Base-by-base conservation (phyloP, 345 rosid genomes). In the Combretum micranthum region DNA sequence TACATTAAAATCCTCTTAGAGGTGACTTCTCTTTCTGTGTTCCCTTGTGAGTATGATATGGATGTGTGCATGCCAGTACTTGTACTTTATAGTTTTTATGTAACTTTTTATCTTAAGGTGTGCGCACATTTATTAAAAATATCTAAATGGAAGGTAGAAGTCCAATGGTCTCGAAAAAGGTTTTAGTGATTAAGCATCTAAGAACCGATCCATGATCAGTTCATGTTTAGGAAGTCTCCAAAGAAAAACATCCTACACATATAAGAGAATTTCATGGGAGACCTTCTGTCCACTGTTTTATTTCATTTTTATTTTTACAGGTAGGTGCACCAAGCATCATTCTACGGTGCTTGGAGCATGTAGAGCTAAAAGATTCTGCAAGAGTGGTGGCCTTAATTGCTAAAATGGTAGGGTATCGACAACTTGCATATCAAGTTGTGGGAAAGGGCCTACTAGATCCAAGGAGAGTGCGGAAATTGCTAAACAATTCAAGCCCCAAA, bases 361-460 rank as follows among this genome's bases (percentile, higher is more conserved):
- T 93, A 77, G 97, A 85, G 25, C 47, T 75, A 26, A 93, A 81
- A 68, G 95, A 93, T 79, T 61, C 84, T 44, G 97, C 86, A 55
- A 83, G 85, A 66, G 78, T 85, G 20, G 92, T 93, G 60, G 99
- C 99, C 39, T 83, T 89, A 70, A 72, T 93, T 65, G 99, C 99
- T 70, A 89, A 93, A 74, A 79, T 93, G 96, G 72, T 77, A 50
- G 79, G 82, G 26, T 86, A 85, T 69, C 71, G 85, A 53, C 83
- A 85, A 59, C 85, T 93, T 55, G 97, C 95, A 13, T 75, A 82
- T 54, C 94, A 89, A 59, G 84, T 92, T 47, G 96, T 89, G 59
- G 74, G 84, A 58, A 85, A 80, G 75, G 99, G 95, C 67, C 69
- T 93, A 70, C 67, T 87, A 70, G 85, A 89, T 56, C 84, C 88